Evolutionary conservation across 1,284 basidiomycete genomes (phyloP).

Genomic region (Microbotryum intermedium): DNA sequence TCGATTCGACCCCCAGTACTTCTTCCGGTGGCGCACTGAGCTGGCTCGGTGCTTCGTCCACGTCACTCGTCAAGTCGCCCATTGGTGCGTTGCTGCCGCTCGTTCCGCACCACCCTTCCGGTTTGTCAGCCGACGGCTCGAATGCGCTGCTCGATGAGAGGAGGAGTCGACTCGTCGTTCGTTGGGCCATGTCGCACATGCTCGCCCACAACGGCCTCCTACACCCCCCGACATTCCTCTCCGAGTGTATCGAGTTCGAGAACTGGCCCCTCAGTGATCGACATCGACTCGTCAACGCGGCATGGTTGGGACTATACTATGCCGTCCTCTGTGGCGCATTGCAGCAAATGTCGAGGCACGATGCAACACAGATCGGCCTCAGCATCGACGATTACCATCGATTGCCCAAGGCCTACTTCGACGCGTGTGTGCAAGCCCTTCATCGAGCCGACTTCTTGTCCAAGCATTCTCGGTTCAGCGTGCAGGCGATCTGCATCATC

Average conservation of each 20-base stretch:
- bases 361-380: constrained; percentile 1
- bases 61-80: not conserved
- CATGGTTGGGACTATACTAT: constrained; percentile 25
- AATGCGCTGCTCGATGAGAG: not conserved
- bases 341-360: constrained; percentile 20
- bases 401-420: constrained; percentile 21
- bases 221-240: constrained; percentile 9
- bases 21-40: not conserved
- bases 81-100: not conserved
- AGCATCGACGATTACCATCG: not conserved
- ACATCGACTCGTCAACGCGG: constrained; percentile 11
- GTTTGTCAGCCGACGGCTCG: too few relatives aligned
- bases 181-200: not conserved
- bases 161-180: not conserved
- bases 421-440: constrained; percentile 16
- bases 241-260: constrained; percentile 20
- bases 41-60: not conserved
- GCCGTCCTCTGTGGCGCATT: constrained; percentile 17
- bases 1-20: not conserved
- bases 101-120: too few relatives aligned
- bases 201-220: constrained; percentile 6
- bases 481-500: constrained; percentile 21
- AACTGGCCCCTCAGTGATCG: constrained; percentile 6
- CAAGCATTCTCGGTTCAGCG: constrained; percentile 19
- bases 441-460: constrained; percentile 22